These are phyloP conservation scores for Thraustochytrium sp. DNA, from an alignment of 352 stramenopile species.

Conservation along the genomic window DNA sequence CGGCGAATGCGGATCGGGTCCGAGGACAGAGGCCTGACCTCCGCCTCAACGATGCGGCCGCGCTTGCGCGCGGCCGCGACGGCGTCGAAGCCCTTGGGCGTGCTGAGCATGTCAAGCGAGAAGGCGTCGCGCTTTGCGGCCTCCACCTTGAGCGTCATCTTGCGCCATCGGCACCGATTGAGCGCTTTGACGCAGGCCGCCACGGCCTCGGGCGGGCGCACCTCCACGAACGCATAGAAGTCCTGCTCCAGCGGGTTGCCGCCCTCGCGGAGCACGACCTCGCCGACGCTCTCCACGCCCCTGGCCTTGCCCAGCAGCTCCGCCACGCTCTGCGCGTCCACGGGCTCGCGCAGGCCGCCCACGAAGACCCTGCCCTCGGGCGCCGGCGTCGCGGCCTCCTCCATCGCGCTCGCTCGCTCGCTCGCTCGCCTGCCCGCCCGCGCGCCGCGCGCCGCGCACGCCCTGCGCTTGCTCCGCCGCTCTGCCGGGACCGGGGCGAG, in stretches of 20 bases:
- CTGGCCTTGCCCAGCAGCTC: neutral
- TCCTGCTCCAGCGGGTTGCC: slow-evolving; percentile 12
- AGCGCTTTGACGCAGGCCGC: neutral
- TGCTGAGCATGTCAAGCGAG: neutral
- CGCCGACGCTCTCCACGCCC: neutral
- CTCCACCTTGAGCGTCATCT: neutral
- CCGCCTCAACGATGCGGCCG: neutral
- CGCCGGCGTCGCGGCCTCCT: too few relatives aligned
- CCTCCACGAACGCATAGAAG: neutral
- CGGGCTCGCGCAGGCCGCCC: neutral
- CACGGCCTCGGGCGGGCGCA: neutral
- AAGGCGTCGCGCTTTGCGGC: neutral
- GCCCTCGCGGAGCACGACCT: neutral
- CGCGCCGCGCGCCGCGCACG: too few relatives aligned
- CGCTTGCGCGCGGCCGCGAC: neutral
- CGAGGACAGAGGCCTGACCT: neutral
- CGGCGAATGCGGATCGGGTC: neutral
- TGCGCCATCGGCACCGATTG: neutral
- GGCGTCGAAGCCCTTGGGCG: neutral
- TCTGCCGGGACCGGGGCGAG: too few relatives aligned
- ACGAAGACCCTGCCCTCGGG: slow-evolving; percentile 1
- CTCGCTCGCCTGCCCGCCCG: too few relatives aligned
- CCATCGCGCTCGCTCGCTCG: too few relatives aligned
- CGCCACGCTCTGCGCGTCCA: neutral
- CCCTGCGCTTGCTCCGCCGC: too few relatives aligned